phyloP scores from a whole-genome alignment of 1,284 basidiomycete genomes.

The Amylostereum chailletii region DNA sequence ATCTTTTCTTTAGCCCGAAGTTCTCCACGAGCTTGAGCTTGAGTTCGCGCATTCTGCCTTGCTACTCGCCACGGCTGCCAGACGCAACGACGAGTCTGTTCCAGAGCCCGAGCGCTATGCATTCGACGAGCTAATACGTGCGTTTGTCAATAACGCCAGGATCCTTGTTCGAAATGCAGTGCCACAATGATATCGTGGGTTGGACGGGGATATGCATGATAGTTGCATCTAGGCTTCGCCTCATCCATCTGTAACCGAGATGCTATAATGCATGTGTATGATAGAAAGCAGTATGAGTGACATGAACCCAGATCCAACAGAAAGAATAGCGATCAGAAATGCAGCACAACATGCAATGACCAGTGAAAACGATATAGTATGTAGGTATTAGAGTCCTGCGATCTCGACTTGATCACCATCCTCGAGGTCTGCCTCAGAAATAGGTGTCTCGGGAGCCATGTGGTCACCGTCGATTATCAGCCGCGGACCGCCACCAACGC shows the following conservation, averaged over 20 bases:
- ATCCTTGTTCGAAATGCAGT: conserved; percentile 63
- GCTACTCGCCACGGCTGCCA: conserved; percentile 47
- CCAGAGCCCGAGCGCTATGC: conserved; percentile 58
- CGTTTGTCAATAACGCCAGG: conserved; percentile 75
- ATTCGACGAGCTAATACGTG: conserved; percentile 73
- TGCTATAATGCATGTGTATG: neutral
- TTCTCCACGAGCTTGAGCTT: conserved; percentile 64
- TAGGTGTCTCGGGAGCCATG: conserved; percentile 44
- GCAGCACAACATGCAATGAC: neutral
- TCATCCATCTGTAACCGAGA: neutral
- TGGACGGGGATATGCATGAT: neutral
- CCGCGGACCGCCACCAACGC: conserved; percentile 31
- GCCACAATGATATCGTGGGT: conserved; percentile 16
- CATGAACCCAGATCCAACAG: neutral
- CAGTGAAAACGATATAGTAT: neutral
- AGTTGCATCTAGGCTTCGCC: too few species aligned
- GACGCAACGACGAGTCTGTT: conserved; percentile 46
- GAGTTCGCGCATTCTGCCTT: conserved; percentile 59
- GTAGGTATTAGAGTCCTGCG: neutral
- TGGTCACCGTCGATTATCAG: conserved; percentile 63
- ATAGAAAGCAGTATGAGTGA: too few species aligned
- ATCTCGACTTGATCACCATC: conserved; percentile 73
- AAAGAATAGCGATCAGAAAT: neutral
- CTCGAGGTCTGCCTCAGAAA: conserved; percentile 59
- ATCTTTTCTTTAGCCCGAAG: conserved; percentile 36